A percentile compares a stretch with the other conserved stretches of the same genome.
Conservation (phyloP, 345 rosid genomes). For the Rhizophora apiculata region DNA sequence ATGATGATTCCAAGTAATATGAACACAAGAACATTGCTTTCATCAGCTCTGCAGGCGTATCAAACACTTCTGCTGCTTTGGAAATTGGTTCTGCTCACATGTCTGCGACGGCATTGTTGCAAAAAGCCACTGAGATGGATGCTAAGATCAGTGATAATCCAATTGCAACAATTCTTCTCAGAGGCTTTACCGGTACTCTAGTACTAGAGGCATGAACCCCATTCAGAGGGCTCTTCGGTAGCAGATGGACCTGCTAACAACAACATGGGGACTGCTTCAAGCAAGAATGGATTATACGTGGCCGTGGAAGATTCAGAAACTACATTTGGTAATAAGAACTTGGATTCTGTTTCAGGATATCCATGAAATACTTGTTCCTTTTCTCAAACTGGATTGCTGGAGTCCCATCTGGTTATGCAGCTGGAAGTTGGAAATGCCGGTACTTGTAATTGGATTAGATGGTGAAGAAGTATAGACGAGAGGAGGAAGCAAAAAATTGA, state of each 20-base stretch:
- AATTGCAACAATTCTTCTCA: slow-evolving; percentile 43
- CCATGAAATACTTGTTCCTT: slow-evolving; percentile 3
- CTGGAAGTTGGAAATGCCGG: slow-evolving; percentile 20
- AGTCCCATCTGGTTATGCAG: slow-evolving; percentile 19
- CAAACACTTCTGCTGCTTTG: slow-evolving; percentile 22
- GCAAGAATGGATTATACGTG: slow-evolving; percentile 10
- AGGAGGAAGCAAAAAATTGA: slow-evolving; percentile 31
- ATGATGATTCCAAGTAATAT: slow-evolving; percentile 23
- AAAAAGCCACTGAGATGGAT: slow-evolving; percentile 60
- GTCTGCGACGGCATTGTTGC: slow-evolving; percentile 59
- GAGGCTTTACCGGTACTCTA: slow-evolving; percentile 48
- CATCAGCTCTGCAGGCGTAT: slow-evolving; percentile 17
- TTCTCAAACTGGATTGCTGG: slow-evolving; percentile 19
- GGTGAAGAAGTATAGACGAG: slow-evolving; percentile 19
- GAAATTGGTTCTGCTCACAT: slow-evolving; percentile 30
- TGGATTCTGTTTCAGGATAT: slow-evolving; percentile 15
- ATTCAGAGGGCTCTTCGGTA: slow-evolving; percentile 23
- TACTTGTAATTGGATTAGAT: not conserved
- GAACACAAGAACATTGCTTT: slow-evolving; percentile 22
- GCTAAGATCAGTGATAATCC: slow-evolving; percentile 49
- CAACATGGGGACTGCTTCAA: slow-evolving; percentile 14
- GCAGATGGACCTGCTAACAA: slow-evolving; percentile 1
- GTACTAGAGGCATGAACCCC: slow-evolving; percentile 17
- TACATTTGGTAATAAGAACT: slow-evolving; percentile 8
- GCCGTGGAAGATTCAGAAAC: slow-evolving; percentile 17